Evolutionary conservation across 768 basidiomycete genomes (phyloP).

Genomic region (Mycena leptocephala): DNA sequence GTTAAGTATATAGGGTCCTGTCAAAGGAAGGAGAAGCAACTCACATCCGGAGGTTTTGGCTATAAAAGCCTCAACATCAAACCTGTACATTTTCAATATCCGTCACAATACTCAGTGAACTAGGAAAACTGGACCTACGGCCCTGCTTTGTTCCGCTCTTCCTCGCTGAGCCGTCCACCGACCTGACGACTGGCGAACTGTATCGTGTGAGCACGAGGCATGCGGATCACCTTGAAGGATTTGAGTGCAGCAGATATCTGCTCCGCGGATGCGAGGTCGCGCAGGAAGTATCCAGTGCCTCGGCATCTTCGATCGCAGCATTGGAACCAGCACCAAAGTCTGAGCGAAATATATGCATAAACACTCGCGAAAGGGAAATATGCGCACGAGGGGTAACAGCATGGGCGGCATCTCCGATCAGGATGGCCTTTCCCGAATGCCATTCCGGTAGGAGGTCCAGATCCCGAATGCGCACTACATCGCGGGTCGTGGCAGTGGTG

Average conservation of each 20-base stretch:
- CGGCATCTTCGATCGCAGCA: slow-evolving; percentile 52
- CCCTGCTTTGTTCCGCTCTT: slow-evolving; percentile 19
- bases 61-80: slow-evolving; percentile 20
- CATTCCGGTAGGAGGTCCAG: slow-evolving; percentile 18
- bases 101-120: neutral
- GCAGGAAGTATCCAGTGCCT: slow-evolving; percentile 50
- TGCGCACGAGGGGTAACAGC: slow-evolving; percentile 31
- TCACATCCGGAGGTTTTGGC: slow-evolving; percentile 26
- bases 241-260: slow-evolving; percentile 20
- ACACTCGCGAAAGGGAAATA: neutral
- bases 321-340: slow-evolving; percentile 48
- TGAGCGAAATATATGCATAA: neutral
- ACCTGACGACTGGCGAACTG: slow-evolving; percentile 34
- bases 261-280: slow-evolving; percentile 1
- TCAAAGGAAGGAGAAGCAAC: neutral
- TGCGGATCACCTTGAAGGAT: slow-evolving; percentile 23
- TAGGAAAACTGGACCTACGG: neutral
- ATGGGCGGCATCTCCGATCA: slow-evolving; percentile 37
- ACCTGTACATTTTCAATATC: slow-evolving; percentile 12
- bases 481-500: slow-evolving; percentile 11
- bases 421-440: slow-evolving; percentile 20
- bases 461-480: slow-evolving; percentile 37
- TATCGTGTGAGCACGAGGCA: slow-evolving; percentile 30
- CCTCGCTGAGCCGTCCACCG: slow-evolving; percentile 20
- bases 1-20: neutral